Base-by-base conservation (phyloP, 140 eudicot species). In the Stevia rebaudiana region DNA sequence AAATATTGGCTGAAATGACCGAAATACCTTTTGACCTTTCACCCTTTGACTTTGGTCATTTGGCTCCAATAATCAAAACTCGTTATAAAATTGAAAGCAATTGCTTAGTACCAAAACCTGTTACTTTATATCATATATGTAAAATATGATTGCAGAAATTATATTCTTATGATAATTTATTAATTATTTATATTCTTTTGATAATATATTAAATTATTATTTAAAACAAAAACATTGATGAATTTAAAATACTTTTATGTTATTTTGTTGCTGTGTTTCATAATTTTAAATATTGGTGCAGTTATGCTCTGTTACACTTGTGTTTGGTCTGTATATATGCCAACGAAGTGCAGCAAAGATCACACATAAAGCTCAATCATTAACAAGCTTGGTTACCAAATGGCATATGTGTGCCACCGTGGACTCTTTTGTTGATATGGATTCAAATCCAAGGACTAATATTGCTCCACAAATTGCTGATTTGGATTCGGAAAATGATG, bases 311-410 rank as follows among this genome's bases (percentile, higher is more conserved):
- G 25, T 80, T 16, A 80, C 85, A 5, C 80, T 87, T 61, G 84
- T 90, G 22, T 67, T 86, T 1, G 98, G 97, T 63, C 78, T 90
- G n/a, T 84, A 75, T 37, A 84, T 90, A 65, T 87, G 94, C 88
- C 80, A 84, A 56, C 72, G 85, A 0, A 87, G 95, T 46, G 95
- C 97, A 41, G 94, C 95, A n/a, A 90, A 82, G 78, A 90, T 90
- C 64, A 90, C 98, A 58, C 94, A 87, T 74, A 82, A 78, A 63
- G 98, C 95, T n/a, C 95, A 84, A 44, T 69, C 94, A 3, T 76
- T 90, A 21, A 82, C 89, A 37, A 76, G 94, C 25, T 83, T 87
- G 6, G 94, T 88, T 25, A 80, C 95, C n/a, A 90, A 87, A 62
- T 90, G 98, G 95, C 95, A 90, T 40, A 77, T 75, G 1, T 86